Conservation (phyloP, 805 yeast species). For the Kuraishia molischiana region DNA sequence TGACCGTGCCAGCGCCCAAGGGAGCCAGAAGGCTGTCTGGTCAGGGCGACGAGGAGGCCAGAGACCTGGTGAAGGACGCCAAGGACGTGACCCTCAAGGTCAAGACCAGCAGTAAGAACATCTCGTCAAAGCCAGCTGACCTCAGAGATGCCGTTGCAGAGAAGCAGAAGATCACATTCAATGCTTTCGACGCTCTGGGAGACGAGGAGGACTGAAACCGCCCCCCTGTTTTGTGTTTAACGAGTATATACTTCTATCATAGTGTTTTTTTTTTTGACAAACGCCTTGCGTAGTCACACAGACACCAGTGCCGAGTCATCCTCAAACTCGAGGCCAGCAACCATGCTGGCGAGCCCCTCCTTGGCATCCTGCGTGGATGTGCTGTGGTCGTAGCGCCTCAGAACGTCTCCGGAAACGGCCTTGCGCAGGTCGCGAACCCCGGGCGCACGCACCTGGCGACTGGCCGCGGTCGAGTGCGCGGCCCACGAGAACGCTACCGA, state of each 20-base stretch:
- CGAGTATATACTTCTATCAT: too few relatives aligned
- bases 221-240: too few relatives aligned
- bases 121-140: slow-evolving; percentile 66
- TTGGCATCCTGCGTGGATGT: too few relatives aligned
- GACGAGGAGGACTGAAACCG: slow-evolving; percentile 30
- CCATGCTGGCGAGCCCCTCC: background rate
- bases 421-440: slow-evolving; percentile 28
- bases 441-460: slow-evolving; percentile 15
- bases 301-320: too few relatives aligned
- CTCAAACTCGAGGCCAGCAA: background rate
- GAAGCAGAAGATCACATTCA: slow-evolving; percentile 55
- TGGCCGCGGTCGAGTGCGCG: slow-evolving; percentile 2
- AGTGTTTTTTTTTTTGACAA: too few relatives aligned
- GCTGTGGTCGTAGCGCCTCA: background rate
- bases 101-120: slow-evolving; percentile 66
- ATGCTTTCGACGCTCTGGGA: slow-evolving; percentile 75
- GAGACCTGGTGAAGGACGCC: slow-evolving; percentile 32
- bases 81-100: slow-evolving; percentile 43
- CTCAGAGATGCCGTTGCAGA: slow-evolving; percentile 64
- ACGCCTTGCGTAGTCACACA: too few relatives aligned
- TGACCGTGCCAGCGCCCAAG: slow-evolving; percentile 43
- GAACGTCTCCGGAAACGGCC: slow-evolving; percentile 11
- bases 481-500: slow-evolving; percentile 1
- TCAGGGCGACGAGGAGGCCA: slow-evolving; percentile 36
- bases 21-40: slow-evolving; percentile 33